Evolutionary conservation across 2,329 filamentous ascomycete genomes (phyloP), one percentile per base, ranked within the genome.

Genomic region (Claviceps sp.): DNA sequence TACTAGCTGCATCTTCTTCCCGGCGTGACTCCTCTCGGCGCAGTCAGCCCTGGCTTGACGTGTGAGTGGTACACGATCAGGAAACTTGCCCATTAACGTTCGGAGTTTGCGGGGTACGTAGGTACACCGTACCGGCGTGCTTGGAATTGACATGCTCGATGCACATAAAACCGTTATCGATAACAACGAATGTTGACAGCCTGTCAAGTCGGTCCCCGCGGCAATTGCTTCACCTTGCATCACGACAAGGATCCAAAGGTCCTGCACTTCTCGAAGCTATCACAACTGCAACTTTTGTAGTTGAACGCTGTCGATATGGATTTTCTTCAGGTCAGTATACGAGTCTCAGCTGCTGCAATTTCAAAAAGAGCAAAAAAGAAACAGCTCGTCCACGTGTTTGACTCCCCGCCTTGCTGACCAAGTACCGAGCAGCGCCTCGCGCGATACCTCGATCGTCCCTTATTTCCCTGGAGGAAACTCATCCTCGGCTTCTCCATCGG

Each of bases 391-490:
- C 8, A 8, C 7, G 6, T n/a, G 14, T 41, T 41, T 9, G 41
- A 22, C 18, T 16, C 11, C 26, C 5, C 26, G 16, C 11, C n/a
- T 42, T 44, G 37, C 47, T 53, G 22, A 50, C 37, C 41, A 22
- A 5, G 20, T 46, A 20, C 22, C 18, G 9, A 48, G 47, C 64
- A 84, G 80, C 78, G 79, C 74, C 82, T 97, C 60, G 88, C 88
- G 65, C 81, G 81, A 68, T 83, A 86, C 69, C 84, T 97, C 62
- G 93, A 98, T 74, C 82, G 87, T 64, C 90, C 91, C 54, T 76
- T 87, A 64, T 95, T 97, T 73, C 91, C 93, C 52, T 98, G 93
- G 93, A 98, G 96, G 81, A 86, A 82, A 67, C 82, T 98, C 62
- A 90, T 98, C 62, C 79, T 97, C 61, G 87, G 89, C 62, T 98